Percentiles rank a stretch among this genome's conserved stretches.
Conservation (phyloP, 106 monocot species). For the Platanthera zijinensis region DNA sequence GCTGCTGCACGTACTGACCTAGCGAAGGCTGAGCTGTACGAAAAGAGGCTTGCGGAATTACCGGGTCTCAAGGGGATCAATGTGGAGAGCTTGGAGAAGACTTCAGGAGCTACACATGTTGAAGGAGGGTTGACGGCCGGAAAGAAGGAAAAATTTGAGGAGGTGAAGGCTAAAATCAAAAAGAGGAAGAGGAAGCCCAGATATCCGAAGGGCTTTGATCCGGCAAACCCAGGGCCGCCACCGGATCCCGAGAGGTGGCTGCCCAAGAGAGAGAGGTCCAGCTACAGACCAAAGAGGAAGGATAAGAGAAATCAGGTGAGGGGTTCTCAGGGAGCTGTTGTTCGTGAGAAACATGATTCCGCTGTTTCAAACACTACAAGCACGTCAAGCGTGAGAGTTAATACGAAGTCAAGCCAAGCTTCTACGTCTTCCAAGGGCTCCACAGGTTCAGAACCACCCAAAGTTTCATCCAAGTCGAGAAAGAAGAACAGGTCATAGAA, state of each 20-base stretch:
- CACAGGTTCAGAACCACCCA: slow-evolving; percentile 15
- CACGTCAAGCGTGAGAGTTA: slow-evolving; percentile 7
- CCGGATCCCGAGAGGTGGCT: slow-evolving; percentile 98
- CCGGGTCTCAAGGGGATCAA: slow-evolving; percentile 59
- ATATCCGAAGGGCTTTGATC: slow-evolving; percentile 93
- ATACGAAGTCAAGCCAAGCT: slow-evolving; percentile 23
- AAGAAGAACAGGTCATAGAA: slow-evolving; percentile 27
- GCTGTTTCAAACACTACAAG: slow-evolving; percentile 10
- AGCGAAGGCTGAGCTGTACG: slow-evolving; percentile 81
- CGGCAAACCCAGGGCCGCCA: slow-evolving; percentile 83
- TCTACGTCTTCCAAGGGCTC: slow-evolving; percentile 25
- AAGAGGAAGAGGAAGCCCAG: slow-evolving; percentile 89
- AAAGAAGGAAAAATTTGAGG: slow-evolving; percentile 48
- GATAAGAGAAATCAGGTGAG: slow-evolving; percentile 86
- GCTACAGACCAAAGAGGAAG: slow-evolving; percentile 82
- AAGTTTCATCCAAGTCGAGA: slow-evolving; percentile 37
- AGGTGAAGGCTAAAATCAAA: slow-evolving; percentile 56
- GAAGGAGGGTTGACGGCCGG: slow-evolving; percentile 35
- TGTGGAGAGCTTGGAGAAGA: slow-evolving; percentile 73
- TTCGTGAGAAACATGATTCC: slow-evolving; percentile 61
- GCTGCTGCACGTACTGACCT: slow-evolving; percentile 47
- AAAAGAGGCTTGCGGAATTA: slow-evolving; percentile 58
- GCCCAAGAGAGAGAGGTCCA: slow-evolving; percentile 87
- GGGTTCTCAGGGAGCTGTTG: slow-evolving; percentile 89
- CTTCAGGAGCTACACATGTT: slow-evolving; percentile 62